Base-by-base conservation (phyloP, 108 stramenopile genomes). In the Schizochytrium sp. region DNA sequence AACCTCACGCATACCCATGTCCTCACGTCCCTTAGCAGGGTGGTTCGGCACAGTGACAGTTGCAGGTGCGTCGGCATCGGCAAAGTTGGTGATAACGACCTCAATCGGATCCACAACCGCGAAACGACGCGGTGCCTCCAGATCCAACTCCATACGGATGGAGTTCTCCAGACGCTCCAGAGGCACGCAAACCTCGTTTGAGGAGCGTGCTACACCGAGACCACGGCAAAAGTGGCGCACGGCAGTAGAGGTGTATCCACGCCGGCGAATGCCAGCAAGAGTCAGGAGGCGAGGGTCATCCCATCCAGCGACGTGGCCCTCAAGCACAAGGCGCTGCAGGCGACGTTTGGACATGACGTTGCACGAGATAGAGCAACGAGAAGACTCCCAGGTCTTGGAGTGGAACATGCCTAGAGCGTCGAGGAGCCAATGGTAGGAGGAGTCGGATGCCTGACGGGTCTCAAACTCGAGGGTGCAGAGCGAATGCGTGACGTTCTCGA, bases 401-500 rank as follows among this genome's bases (percentile, higher is more conserved):
- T 97, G 94, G 94, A 96, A 99, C 93, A 99, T 91, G 61, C 97
- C 96, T 58, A 99, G 91, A 44, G 96, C 97, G 95, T 97, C 96
- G 47, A 99, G 93, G 46, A 99, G 96, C 99, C 99, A 99, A 93
- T 96, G 98, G 93, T 99, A 99, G 50, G 76, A 83, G 53, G 76
- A 83, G 76, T 83, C 76, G 5, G 96, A 95, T 88, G 98, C 99
- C 5, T 98, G 95, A 7, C 98, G 92, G 7, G 97, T 96, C 94
- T 99, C 98, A 89, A 99, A 99, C 92, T 99, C 99, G 88, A 99
- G 94, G 3, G 99, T 99, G 91, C 99, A 99, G 72, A 99, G 98
- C 64, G 96, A 96, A 90, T 99, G 98, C 89, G 98, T 98, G 90
- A 99, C 96, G 87, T 98, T 95, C 93, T 99, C 99, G 60, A 99